Percentiles rank a stretch among this genome's conserved stretches.
These are phyloP conservation scores for Xanthoceras sorbifolium DNA, from an alignment of 345 rosid species.

Conservation along the genomic window DNA sequence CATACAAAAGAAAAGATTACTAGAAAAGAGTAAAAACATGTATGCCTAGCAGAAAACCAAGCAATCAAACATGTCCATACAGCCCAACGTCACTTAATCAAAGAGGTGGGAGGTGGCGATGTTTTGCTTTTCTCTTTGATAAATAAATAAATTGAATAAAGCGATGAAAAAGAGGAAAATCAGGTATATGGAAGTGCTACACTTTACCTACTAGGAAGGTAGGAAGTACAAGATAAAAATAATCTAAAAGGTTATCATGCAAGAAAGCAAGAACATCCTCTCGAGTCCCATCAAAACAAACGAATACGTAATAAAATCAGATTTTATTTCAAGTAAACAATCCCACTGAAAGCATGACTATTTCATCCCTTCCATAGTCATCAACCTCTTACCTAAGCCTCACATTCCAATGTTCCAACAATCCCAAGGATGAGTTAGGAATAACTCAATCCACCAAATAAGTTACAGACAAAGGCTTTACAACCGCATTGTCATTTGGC, in stretches of 20 bases:
- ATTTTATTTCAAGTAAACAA: conserved; percentile 6
- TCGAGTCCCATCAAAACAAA: not conserved
- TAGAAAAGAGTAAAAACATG: not conserved
- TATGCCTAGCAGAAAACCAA: not conserved
- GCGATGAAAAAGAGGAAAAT: not conserved
- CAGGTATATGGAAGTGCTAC: not conserved
- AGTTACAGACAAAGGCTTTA: not conserved
- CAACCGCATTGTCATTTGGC: not conserved
- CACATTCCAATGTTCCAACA: not conserved
- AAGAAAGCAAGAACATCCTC: not conserved
- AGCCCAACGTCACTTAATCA: conserved; percentile 4
- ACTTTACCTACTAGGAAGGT: not conserved
- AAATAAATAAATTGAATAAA: not conserved
- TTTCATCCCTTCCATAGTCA: not conserved
- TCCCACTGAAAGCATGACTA: not conserved
- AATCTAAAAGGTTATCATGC: not conserved
- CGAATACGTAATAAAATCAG: not conserved
- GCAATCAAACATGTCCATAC: not conserved
- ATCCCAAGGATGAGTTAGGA: not conserved
- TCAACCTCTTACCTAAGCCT: conserved; percentile 1
- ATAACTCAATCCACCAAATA: not conserved
- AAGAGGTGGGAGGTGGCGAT: not conserved
- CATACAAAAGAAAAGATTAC: not conserved
- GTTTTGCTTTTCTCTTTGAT: not conserved
- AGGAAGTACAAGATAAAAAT: not conserved